These are phyloP conservation scores for Candida lessepsii DNA, from an alignment of 805 yeast genomes.

Conservation along the genomic window DNA sequence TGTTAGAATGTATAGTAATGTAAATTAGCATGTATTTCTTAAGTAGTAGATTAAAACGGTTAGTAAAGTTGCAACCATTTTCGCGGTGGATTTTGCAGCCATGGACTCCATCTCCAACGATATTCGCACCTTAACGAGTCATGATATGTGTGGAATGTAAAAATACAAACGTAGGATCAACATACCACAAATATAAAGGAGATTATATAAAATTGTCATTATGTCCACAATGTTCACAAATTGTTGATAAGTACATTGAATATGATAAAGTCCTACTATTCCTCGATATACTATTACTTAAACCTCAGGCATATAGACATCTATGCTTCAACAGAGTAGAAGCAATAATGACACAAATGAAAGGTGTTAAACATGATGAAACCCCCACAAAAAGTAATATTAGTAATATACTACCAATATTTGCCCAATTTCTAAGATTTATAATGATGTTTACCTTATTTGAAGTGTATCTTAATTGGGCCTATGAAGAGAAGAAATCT, in stretches of 20 bases:
- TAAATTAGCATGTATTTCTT: not conserved
- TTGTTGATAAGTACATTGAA: constrained; percentile 90
- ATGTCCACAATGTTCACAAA: constrained; percentile 66
- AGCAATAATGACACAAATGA: constrained; percentile 16
- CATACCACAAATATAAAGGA: constrained; percentile 72
- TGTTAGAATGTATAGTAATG: constrained; percentile 6
- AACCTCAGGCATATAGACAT: constrained; percentile 87
- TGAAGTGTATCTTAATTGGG: constrained; percentile 92
- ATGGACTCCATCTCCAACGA: no score
- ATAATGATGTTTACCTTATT: constrained; percentile 62
- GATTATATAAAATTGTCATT: constrained; percentile 77
- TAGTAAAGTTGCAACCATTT: not conserved
- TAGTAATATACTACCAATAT: not conserved
- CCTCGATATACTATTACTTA: constrained; percentile 77
- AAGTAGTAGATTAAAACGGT: not conserved
- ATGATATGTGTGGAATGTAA: constrained; percentile 93
- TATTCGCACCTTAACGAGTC: no score
- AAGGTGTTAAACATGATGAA: constrained; percentile 20
- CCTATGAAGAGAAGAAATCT: constrained; percentile 69
- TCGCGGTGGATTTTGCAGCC: no score
- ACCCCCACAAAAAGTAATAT: not conserved
- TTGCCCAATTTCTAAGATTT: constrained; percentile 3
- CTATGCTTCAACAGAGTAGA: constrained; percentile 70
- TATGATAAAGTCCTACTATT: constrained; percentile 80
- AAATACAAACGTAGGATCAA: constrained; percentile 53